Percentiles rank a stretch among this genome's conserved stretches.
These are phyloP conservation scores for Rutidosis leptorrhynchoides DNA, from an alignment of 129 eudicot species.

Conservation along the genomic window DNA sequence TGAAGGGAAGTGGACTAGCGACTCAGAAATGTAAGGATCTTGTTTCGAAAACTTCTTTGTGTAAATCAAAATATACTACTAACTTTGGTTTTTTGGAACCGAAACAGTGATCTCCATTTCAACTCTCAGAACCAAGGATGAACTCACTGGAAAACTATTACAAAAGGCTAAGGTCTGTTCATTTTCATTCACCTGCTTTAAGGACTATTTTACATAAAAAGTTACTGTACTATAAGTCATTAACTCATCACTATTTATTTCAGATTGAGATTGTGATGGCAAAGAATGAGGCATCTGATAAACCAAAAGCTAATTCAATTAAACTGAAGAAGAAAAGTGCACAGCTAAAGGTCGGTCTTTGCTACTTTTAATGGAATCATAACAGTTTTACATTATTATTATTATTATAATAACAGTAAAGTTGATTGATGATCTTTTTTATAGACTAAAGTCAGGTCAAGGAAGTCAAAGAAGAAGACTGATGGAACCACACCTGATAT, in stretches of 20 bases:
- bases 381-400: not conserved
- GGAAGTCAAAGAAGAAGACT: slow-evolving; percentile 16
- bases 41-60: not conserved
- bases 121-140: slow-evolving; percentile 26
- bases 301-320: slow-evolving; percentile 15
- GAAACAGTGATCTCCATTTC: slow-evolving; percentile 31
- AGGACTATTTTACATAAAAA: not conserved
- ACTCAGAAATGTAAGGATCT: slow-evolving; percentile 31
- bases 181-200: not conserved
- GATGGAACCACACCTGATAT: slow-evolving; percentile 15
- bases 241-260: slow-evolving; percentile 1
- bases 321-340: slow-evolving; percentile 18
- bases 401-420: not conserved
- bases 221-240: slow-evolving; percentile 1
- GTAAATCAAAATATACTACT: slow-evolving; percentile 2
- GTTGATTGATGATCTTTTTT: not conserved
- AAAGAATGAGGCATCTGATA: slow-evolving; percentile 19
- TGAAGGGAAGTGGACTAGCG: slow-evolving; percentile 32
- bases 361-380: not conserved
- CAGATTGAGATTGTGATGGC: slow-evolving; percentile 31
- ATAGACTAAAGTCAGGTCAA: slow-evolving; percentile 14
- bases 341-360: slow-evolving; percentile 20
- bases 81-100: not conserved
- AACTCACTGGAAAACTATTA: slow-evolving; percentile 13
- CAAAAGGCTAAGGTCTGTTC: slow-evolving; percentile 32